Evolutionary conservation across 2,329 filamentous ascomycete genomes (phyloP), one percentile per base, ranked within the genome.

Genomic region (Monosporascus sp.): DNA sequence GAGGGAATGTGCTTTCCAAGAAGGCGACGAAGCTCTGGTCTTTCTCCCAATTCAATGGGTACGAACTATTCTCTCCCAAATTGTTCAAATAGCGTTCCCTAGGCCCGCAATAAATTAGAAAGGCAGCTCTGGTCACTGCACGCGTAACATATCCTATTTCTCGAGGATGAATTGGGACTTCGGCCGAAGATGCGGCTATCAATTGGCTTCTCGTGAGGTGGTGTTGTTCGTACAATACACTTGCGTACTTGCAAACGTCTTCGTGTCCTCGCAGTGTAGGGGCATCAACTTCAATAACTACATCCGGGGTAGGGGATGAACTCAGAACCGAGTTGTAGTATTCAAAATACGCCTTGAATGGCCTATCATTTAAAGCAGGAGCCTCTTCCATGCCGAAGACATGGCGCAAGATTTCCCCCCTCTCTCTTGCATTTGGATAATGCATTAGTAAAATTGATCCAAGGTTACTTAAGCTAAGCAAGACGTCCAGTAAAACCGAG

Each of bases 61-160:
- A 37, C 18, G 7, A 44, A 22, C 18, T n/a, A 1, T 46, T 11
- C 8, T 22, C 41, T 15, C 38, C 18, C 22, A 37, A 18, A 8
- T 20, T 35, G 20, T 38, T 22, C 14, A 37, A 44, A n/a, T 47
- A 51, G 24, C 39, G 47, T 20, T 51, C 49, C n/a, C 27, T 31
- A 8, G 45, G 41, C 15, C 47, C 27, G 18, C 49, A 51, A 18
- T 51, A 31, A 37, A 51, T 47, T 31, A 51, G 38, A 24, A 51
- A 51, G 7, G 41, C 18, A 15, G 47, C 18, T 8, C 35, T 51
- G 25, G 24, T 20, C 24, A 51, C 38, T 5, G 49, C 38, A 38
- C 49, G 37, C 3, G 41, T 37, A 14, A 51, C 27, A 22, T 51
- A 37, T 9, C 31, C 41, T n/a, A 27, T 47, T 25, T 51, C 49